These are phyloP conservation scores for Camelina laxa DNA, from an alignment of 345 rosid species.

Conservation along the genomic window DNA sequence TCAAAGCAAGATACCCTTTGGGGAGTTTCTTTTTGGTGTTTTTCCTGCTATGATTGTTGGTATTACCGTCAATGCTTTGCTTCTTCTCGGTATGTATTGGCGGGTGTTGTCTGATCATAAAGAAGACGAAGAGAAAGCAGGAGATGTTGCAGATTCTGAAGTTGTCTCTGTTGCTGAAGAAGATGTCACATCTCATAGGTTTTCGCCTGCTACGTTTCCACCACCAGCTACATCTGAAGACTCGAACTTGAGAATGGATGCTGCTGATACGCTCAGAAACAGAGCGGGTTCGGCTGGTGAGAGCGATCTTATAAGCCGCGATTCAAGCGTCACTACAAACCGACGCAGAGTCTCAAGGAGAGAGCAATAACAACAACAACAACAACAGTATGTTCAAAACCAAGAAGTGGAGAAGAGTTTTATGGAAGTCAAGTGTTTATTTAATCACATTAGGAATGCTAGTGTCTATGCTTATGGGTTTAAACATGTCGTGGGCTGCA, in stretches of 20 bases:
- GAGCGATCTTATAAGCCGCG: slow-evolving; percentile 36
- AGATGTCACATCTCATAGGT: slow-evolving; percentile 63
- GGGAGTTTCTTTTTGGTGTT: slow-evolving; percentile 62
- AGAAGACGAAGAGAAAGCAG: slow-evolving; percentile 51
- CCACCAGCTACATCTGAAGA: slow-evolving; percentile 58
- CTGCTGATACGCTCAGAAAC: slow-evolving; percentile 51
- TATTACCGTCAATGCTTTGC: slow-evolving; percentile 55
- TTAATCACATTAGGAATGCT: slow-evolving; percentile 71
- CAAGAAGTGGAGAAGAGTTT: slow-evolving; percentile 54
- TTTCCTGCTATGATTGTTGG: slow-evolving; percentile 78
- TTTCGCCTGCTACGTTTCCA: slow-evolving; percentile 73
- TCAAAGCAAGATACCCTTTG: slow-evolving; percentile 66
- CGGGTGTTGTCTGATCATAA: slow-evolving; percentile 57
- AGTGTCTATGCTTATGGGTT: slow-evolving; percentile 66
- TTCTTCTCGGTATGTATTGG: slow-evolving; percentile 77
- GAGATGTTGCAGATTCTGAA: slow-evolving; percentile 50
- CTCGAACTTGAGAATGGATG: slow-evolving; percentile 48
- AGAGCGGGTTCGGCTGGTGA: slow-evolving; percentile 45
- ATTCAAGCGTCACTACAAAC: slow-evolving; percentile 49
- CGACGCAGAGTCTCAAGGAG: slow-evolving; percentile 43
- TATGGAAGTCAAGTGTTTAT: slow-evolving; percentile 73
- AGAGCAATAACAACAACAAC: slow-evolving; percentile 7
- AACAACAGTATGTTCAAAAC: slow-evolving; percentile 13
- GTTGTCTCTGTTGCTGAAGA: slow-evolving; percentile 47
- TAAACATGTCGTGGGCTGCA: slow-evolving; percentile 93